Base-by-base conservation (phyloP, 257 asterid species). In the Mentha longifolia region DNA sequence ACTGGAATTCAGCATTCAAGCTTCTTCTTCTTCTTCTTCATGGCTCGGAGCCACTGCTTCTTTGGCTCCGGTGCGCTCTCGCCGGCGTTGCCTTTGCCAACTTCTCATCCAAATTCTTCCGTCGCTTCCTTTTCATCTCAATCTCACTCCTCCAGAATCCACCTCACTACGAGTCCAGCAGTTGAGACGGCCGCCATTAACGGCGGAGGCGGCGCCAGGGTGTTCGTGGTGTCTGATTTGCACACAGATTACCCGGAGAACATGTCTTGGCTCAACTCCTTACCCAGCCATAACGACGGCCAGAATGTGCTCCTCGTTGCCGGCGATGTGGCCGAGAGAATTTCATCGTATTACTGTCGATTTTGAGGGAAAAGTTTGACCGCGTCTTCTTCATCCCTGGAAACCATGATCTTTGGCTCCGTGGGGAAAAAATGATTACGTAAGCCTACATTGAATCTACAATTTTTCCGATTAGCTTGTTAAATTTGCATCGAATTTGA, bases 381-480 rank as follows among this genome's bases (percentile, higher is more conserved):
- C 96, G 72, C 8, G 95, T 92, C 17, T 88, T 89, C 83, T 92
- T 79, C 72, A 92, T 92, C 65, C 98, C 98, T 1, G 96, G 96
- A 7, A 92, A 92, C 75, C 95, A 92, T 57, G 98, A 92, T 77
- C 89, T 92, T 46, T 92, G 96, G 98, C 92, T 89, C 72, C 94
- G 95, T 11, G 63, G 88, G 72, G 90, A 88, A 76, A 70, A 37
- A 70, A 37, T 59, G 78, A 78, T 63, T 74, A 67, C 45, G 96
- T 90, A 82, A 79, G 85, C 22, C 35, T 3, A 16, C 12, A 25
- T 30, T 54, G n/a, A 55, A 39, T 39, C 28, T n/a, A 6, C 65
- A 41, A n/a, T 19, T 19, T 20, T 11, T 19, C 1, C 54, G 9
- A 20, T 22, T 43, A 49, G 70, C 17, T 64, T 25, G n/a, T 30